Evolutionary conservation across 192 early-diverging fungal genomes (phyloP).

Genomic region (Coemansia javaensis): DNA sequence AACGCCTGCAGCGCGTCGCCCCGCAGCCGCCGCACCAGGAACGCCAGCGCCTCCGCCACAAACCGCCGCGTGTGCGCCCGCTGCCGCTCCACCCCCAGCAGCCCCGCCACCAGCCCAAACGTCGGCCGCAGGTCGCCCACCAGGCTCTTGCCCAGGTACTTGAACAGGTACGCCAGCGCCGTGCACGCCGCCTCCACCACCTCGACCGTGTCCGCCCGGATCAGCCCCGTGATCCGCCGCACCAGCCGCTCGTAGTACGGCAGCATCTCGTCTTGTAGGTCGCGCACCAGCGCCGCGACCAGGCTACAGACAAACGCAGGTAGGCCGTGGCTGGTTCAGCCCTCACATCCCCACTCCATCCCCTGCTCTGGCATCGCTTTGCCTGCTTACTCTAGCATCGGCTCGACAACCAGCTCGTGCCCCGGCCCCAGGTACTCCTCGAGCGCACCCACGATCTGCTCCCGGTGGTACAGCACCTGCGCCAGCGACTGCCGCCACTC

Average conservation of each 20-base stretch:
- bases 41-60: slow-evolving; percentile 87
- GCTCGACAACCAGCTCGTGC: slow-evolving; percentile 69
- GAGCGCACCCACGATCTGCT: slow-evolving; percentile 62
- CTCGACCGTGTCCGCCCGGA: slow-evolving; percentile 63
- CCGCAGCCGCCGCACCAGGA: slow-evolving; percentile 75
- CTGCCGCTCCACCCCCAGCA: slow-evolving; percentile 64
- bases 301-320: slow-evolving; percentile 49
- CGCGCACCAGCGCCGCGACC: slow-evolving; percentile 74
- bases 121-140: slow-evolving; percentile 64
- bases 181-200: slow-evolving; percentile 83
- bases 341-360: too few relatives aligned
- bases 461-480: slow-evolving; percentile 89
- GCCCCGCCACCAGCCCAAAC: slow-evolving; percentile 69
- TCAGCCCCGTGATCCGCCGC: slow-evolving; percentile 58
- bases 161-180: slow-evolving; percentile 86
- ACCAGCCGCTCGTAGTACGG: slow-evolving; percentile 71
- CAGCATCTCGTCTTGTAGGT: slow-evolving; percentile 89
- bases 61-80: slow-evolving; percentile 80
- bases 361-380: too few relatives aligned
- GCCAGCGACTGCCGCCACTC: slow-evolving; percentile 68
- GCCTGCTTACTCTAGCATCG: slow-evolving; percentile 81
- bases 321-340: neutral
- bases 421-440: slow-evolving; percentile 60
- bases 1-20: slow-evolving; percentile 58
- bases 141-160: slow-evolving; percentile 73